phyloP scores from a whole-genome alignment of 2,329 filamentous ascomycete genomes.

The Volutella citrinella region DNA sequence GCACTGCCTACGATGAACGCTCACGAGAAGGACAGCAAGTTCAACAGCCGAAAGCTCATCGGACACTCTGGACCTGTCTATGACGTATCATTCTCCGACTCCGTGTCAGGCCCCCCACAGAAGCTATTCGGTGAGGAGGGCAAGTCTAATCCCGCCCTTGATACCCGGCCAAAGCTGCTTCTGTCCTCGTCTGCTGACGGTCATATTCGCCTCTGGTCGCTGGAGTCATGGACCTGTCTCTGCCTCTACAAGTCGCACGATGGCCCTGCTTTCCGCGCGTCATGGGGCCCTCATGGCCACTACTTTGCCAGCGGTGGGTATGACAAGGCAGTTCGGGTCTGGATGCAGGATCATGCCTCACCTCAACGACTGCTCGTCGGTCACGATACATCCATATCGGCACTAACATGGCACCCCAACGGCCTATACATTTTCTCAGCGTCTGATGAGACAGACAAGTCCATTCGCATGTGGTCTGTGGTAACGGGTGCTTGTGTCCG shows the following conservation, averaged over 20 bases:
- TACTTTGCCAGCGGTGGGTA: slow-evolving; percentile 88
- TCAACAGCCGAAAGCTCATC: slow-evolving; percentile 69
- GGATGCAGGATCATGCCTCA: slow-evolving; percentile 90
- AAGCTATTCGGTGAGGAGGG: slow-evolving; percentile 50
- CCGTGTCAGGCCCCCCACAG: slow-evolving; percentile 54
- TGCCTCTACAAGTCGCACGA: slow-evolving; percentile 94
- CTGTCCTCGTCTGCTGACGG: slow-evolving; percentile 86
- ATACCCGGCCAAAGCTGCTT: slow-evolving; percentile 67
- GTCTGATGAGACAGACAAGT: slow-evolving; percentile 80
- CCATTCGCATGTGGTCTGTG: slow-evolving; percentile 97
- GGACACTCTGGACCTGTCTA: slow-evolving; percentile 91
- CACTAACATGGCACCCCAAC: slow-evolving; percentile 92
- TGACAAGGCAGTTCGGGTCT: slow-evolving; percentile 87
- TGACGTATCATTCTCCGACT: slow-evolving; percentile 78
- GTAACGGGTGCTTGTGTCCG: slow-evolving; percentile 82
- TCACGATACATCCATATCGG: slow-evolving; percentile 90
- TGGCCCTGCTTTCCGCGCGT: slow-evolving; percentile 81
- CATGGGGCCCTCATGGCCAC: slow-evolving; percentile 90
- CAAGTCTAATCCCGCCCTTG: slow-evolving; percentile 38
- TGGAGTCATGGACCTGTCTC: slow-evolving; percentile 88
- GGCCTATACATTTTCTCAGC: slow-evolving; percentile 91
- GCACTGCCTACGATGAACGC: slow-evolving; percentile 67
- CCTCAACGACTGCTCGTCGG: slow-evolving; percentile 85
- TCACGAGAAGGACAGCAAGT: slow-evolving; percentile 57
- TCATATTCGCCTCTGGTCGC: slow-evolving; percentile 86